Conservation (phyloP, 345 rosid genomes). For the Pugionium dolabratum region DNA sequence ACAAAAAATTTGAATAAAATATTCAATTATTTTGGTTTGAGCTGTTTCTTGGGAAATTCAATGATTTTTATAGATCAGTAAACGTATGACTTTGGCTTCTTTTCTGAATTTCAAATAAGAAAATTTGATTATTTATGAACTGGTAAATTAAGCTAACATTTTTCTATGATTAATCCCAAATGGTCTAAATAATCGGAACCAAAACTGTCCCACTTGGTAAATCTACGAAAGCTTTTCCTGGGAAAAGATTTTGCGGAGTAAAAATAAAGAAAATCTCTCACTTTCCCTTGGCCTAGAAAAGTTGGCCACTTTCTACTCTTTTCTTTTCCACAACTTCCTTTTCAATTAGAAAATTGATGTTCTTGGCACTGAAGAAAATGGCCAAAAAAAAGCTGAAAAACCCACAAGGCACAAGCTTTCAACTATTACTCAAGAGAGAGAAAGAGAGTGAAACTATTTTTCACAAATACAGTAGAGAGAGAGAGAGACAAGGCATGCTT, state of each 20-base stretch:
- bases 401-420: constrained; percentile 33
- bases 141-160: no score
- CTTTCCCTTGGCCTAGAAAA: constrained; percentile 36
- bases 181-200: constrained; percentile 33
- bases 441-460: constrained; percentile 20
- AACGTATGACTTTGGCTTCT: no score
- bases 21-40: no score
- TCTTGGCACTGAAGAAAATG: constrained; percentile 44
- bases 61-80: no score
- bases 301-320: constrained; percentile 33
- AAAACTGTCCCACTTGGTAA: constrained; percentile 43
- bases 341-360: constrained; percentile 43
- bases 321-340: constrained; percentile 23
- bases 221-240: constrained; percentile 30
- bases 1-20: no score
- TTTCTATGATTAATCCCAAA: not conserved
- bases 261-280: constrained; percentile 20
- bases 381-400: constrained; percentile 20
- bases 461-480: constrained; percentile 42
- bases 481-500: constrained; percentile 47
- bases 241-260: no score
- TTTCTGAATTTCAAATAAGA: no score
- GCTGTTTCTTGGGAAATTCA: no score
- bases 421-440: constrained; percentile 19
- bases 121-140: no score